Percentiles rank a stretch among this genome's conserved stretches.
Conservation (phyloP, 1,284 basidiomycete genomes). For the Ganoderma sp. region DNA sequence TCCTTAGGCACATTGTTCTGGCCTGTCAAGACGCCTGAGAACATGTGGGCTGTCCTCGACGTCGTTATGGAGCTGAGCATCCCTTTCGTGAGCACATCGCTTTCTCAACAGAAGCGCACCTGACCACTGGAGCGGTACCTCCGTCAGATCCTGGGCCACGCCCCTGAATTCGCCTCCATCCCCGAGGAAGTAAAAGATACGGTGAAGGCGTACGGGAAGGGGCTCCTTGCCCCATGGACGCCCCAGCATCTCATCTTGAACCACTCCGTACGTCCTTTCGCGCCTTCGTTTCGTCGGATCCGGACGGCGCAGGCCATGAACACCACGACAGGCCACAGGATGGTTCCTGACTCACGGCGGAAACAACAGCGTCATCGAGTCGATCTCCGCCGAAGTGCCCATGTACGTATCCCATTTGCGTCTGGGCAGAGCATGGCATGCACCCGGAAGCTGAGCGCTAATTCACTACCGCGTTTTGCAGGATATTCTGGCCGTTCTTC, state of each 20-base stretch:
- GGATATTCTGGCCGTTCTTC: constrained; percentile 34
- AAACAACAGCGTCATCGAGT: constrained; percentile 33
- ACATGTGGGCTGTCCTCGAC: constrained; percentile 24
- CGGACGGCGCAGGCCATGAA: no score
- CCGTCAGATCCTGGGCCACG: constrained; percentile 33
- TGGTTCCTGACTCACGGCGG: constrained; percentile 37
- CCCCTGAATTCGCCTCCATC: constrained; percentile 21
- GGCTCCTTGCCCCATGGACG: constrained; percentile 29
- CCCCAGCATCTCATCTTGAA: constrained; percentile 35
- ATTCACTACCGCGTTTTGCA: neutral
- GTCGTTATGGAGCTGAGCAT: constrained; percentile 28
- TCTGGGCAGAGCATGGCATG: no score
- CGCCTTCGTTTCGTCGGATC: no score
- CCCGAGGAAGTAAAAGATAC: constrained; percentile 26
- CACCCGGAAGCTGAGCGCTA: no score
- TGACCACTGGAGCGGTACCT: neutral
- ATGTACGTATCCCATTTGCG: constrained; percentile 18
- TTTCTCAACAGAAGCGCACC: neutral
- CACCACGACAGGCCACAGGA: constrained; percentile 26
- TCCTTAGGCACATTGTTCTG: constrained; percentile 32
- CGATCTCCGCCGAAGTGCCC: constrained; percentile 29
- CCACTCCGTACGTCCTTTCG: constrained; percentile 30
- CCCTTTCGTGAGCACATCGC: constrained; percentile 24
- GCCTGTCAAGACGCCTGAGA: constrained; percentile 21
- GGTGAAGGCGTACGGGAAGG: constrained; percentile 24